A percentile compares a stretch with the other conserved stretches of the same genome.
Evolutionary conservation across 208 protist genomes (phyloP).

Genomic region (Angomonas desouzai): DNA sequence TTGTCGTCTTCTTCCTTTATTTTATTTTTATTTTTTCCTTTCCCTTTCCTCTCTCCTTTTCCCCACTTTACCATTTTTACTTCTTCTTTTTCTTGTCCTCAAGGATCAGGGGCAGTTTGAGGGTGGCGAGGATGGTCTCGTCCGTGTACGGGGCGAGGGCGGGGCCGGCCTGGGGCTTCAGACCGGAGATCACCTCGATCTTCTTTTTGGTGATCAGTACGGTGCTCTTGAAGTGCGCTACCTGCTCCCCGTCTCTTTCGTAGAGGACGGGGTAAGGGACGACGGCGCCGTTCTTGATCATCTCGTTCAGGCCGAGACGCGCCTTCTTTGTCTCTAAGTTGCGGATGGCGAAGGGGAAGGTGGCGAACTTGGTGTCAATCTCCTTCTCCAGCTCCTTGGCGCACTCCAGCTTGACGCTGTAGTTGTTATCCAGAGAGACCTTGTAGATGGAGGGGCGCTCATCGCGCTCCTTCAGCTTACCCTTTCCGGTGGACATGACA

Average conservation of each 20-base stretch:
- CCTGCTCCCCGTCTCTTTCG: slow-evolving; percentile 89
- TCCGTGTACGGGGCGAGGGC: slow-evolving; percentile 79
- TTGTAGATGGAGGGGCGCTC: slow-evolving; percentile 94
- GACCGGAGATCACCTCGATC: slow-evolving; percentile 86
- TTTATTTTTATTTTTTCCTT: too few species aligned
- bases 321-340: slow-evolving; percentile 93
- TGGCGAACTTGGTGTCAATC: slow-evolving; percentile 92
- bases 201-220: slow-evolving; percentile 88
- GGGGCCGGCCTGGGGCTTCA: slow-evolving; percentile 82
- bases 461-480: slow-evolving; percentile 89
- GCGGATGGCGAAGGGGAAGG: slow-evolving; percentile 95
- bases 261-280: slow-evolving; percentile 97
- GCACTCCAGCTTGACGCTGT: slow-evolving; percentile 97
- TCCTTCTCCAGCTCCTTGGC: slow-evolving; percentile 94
- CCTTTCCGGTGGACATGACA: slow-evolving; percentile 84
- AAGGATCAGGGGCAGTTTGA: slow-evolving; percentile 82
- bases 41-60: too few species aligned
- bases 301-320: slow-evolving; percentile 95
- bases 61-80: too few species aligned
- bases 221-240: slow-evolving; percentile 90
- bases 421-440: slow-evolving; percentile 92
- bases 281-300: slow-evolving; percentile 94
- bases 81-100: slow-evolving; percentile 83
- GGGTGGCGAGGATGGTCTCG: slow-evolving; percentile 70
- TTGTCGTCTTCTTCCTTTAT: too few species aligned